These are phyloP conservation scores for Daldinia loculata DNA, from an alignment of 495 filamentous ascomycete genomes.

Conservation along the genomic window DNA sequence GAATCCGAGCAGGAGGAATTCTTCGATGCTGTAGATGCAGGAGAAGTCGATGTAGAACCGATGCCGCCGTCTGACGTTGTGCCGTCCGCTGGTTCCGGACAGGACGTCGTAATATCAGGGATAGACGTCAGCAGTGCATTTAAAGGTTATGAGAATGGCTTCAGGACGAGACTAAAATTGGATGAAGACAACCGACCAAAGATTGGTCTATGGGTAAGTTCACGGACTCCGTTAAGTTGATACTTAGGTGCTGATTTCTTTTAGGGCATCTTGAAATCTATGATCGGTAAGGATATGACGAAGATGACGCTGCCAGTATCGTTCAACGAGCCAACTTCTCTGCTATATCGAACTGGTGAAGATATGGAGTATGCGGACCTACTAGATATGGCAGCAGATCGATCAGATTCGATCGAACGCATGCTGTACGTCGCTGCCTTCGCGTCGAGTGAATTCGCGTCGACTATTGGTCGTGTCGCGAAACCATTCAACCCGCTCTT, in stretches of 20 bases:
- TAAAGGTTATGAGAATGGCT: slow-evolving; percentile 88
- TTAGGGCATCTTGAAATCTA: slow-evolving; percentile 95
- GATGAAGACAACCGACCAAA: slow-evolving; percentile 92
- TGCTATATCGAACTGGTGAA: slow-evolving; percentile 95
- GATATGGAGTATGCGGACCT: slow-evolving; percentile 98
- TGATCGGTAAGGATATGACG: slow-evolving; percentile 99
- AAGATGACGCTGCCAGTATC: slow-evolving; percentile 99
- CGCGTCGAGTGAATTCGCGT: slow-evolving; percentile 94
- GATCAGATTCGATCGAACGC: slow-evolving; percentile 85
- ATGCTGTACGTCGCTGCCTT: slow-evolving; percentile 97
- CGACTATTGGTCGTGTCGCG: slow-evolving; percentile 93
- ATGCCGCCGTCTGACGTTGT: slow-evolving; percentile 57
- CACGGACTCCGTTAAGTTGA: not conserved
- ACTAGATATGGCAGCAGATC: slow-evolving; percentile 86
- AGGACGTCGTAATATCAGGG: slow-evolving; percentile 56
- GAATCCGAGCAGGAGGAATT: slow-evolving; percentile 94
- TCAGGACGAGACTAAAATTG: slow-evolving; percentile 80
- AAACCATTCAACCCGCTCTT: slow-evolving; percentile 98
- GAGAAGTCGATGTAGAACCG: slow-evolving; percentile 79
- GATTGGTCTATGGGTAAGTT: slow-evolving; percentile 92
- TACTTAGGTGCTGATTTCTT: slow-evolving; percentile 22
- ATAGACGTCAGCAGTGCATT: slow-evolving; percentile 77
- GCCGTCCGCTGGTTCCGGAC: slow-evolving; percentile 51
- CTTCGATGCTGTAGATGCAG: slow-evolving; percentile 95
- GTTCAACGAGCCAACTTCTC: slow-evolving; percentile 97